Evolutionary conservation across 495 filamentous ascomycete species (phyloP).

Genomic region (Penicillium desertorum): DNA sequence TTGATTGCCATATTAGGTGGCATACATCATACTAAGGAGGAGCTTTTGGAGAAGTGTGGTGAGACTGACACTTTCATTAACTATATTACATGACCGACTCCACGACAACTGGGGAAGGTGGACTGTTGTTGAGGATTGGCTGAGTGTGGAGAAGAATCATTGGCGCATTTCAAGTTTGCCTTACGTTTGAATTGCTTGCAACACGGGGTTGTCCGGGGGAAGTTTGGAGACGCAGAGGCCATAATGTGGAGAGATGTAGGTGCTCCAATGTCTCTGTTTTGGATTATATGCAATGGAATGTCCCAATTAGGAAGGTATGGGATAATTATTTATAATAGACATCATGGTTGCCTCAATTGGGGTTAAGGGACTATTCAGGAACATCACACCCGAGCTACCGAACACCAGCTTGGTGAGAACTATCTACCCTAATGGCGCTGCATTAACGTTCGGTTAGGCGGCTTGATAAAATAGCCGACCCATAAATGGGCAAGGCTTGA

Average conservation of each 20-base stretch:
- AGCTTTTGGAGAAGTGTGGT: conserved; percentile 41
- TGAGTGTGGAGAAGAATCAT: conserved; percentile 9
- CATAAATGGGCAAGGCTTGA: conserved; percentile 13
- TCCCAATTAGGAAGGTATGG: neutral
- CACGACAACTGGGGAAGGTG: conserved; percentile 16
- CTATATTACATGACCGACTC: conserved; percentile 13
- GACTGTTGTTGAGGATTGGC: conserved; percentile 10
- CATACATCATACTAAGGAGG: conserved; percentile 36
- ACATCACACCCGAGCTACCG: neutral
- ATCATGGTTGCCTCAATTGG: no score
- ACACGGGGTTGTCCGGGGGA: conserved; percentile 6
- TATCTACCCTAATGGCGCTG: neutral
- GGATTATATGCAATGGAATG: neutral
- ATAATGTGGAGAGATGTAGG: neutral
- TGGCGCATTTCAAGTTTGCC: conserved; percentile 4
- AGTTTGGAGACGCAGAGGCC: conserved; percentile 4
- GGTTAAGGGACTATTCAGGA: no score
- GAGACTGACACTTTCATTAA: conserved; percentile 15
- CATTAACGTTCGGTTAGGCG: neutral
- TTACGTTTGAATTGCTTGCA: neutral
- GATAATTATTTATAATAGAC: neutral
- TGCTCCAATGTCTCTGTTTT: neutral
- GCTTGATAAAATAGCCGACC: neutral
- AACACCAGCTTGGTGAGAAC: neutral
- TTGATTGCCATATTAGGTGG: conserved; percentile 55